Evolutionary conservation across 176 grass and related monocot species (phyloP), one percentile per base, ranked within the genome.

Genomic region (Tillandsia leiboldiana): DNA sequence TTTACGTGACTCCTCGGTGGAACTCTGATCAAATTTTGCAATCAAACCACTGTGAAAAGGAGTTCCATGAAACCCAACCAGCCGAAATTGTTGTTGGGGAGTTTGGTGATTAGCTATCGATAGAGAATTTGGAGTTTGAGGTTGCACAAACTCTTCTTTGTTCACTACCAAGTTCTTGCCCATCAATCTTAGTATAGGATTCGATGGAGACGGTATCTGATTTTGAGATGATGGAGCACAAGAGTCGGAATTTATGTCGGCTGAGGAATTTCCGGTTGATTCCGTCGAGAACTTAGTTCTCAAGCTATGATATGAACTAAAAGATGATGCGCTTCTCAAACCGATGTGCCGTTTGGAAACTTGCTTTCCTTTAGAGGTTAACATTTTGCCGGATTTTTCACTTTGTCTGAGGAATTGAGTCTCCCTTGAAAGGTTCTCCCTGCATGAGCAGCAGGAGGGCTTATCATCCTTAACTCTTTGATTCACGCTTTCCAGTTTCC

Each of bases 161-260:
- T 88, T 99, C 82, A 88, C 86, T 77, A 99, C 89, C 66, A 99
- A 79, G 58, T 99, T 82, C 67, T 99, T 99, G 73, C 89, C 94
- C 94, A 99, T 99, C 67, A 99, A 74, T 63, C 94, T 82, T 63
- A 99, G 74, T 73, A 93, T 67, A 57, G 84, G 87, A 79, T 87
- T 99, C 65, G 91, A 71, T 26, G 79, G 84, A 12, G 89, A 87
- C 61, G 87, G 74, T 53, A 73, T 79, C 63, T 82, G 83, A 62
- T 52, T 77, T 74, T 72, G 84, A 74, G 78, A 72, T 48, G 71
- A 80, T 77, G 83, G 71, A 27, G 76, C 77, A 15, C 58, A 53
- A 64, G 83, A 99, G 62, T 70, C 76, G 53, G 80, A 24, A 59
- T 69, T 49, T 0, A 9, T 10, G 57, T 70, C 82, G 51, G 75